Conservation (phyloP, 768 basidiomycete genomes). For the Trametes elegans region DNA sequence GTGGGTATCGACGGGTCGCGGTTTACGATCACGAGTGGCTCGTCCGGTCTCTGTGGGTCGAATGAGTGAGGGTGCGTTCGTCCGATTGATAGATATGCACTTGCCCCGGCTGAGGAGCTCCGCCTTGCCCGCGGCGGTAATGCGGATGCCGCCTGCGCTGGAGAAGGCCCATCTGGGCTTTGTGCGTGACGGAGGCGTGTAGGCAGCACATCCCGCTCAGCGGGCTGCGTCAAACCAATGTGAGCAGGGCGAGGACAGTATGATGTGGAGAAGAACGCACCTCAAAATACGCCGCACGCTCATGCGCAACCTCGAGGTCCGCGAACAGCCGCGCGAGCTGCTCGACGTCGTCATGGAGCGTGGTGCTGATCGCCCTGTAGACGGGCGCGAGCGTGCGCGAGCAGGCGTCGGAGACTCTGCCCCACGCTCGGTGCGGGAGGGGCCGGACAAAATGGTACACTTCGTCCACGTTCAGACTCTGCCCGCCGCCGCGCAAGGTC, state of each 20-base stretch:
- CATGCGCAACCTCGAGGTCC: slow-evolving; percentile 33
- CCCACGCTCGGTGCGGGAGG: slow-evolving; percentile 25
- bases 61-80: not conserved
- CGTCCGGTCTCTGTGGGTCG: not conserved
- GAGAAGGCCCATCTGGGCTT: not conserved
- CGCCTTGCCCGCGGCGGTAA: slow-evolving; percentile 9
- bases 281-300: slow-evolving; percentile 17
- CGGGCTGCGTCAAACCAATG: not conserved
- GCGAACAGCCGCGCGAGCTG: slow-evolving; percentile 42
- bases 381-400: slow-evolving; percentile 23
- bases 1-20: slow-evolving; percentile 42
- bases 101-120: slow-evolving; percentile 6
- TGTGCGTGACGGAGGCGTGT: not conserved
- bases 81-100: not conserved
- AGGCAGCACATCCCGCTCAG: slow-evolving; percentile 15
- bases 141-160: not conserved
- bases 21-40: slow-evolving; percentile 25
- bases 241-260: not conserved
- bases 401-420: slow-evolving; percentile 22
- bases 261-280: not conserved
- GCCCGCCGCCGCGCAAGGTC: not conserved
- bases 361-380: slow-evolving; percentile 35
- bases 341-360: slow-evolving; percentile 40
- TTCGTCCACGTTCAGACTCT: slow-evolving; percentile 27
- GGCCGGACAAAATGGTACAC: slow-evolving; percentile 21